Evolutionary conservation across 192 early-diverging fungal species (phyloP).

Genomic region (Coemansia sp.): DNA sequence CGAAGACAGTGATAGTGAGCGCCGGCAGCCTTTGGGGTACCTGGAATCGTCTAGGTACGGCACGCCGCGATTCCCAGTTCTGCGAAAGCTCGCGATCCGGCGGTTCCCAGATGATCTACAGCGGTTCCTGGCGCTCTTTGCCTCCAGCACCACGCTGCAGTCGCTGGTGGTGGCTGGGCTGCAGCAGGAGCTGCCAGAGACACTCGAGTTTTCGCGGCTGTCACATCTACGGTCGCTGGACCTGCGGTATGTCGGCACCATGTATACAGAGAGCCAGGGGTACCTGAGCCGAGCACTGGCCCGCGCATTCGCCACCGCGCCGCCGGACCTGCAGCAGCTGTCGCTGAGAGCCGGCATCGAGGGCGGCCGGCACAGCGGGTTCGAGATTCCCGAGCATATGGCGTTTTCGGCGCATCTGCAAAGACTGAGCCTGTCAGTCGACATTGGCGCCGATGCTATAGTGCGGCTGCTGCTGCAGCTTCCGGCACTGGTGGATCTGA

Average conservation of each 20-base stretch:
- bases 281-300: neutral
- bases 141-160: neutral
- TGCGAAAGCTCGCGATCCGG: conserved; percentile 3
- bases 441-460: neutral
- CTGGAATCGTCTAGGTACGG: neutral
- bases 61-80: conserved; percentile 4
- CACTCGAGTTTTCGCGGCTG: conserved; percentile 1
- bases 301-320: neutral
- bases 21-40: no score
- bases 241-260: neutral
- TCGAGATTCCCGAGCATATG: neutral
- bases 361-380: neutral
- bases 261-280: neutral
- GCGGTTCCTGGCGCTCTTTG: conserved; percentile 4
- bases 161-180: conserved; percentile 7
- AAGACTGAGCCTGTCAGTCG: neutral
- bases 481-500: neutral
- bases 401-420: conserved; percentile 2
- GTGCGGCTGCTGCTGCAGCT: neutral
- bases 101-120: conserved; percentile 3
- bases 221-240: neutral
- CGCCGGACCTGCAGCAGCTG: neutral
- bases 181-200: neutral
- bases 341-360: neutral
- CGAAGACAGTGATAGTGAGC: no score